These are phyloP conservation scores for Verticillium isaacii DNA, from an alignment of 2,329 filamentous ascomycete species.

Conservation along the genomic window DNA sequence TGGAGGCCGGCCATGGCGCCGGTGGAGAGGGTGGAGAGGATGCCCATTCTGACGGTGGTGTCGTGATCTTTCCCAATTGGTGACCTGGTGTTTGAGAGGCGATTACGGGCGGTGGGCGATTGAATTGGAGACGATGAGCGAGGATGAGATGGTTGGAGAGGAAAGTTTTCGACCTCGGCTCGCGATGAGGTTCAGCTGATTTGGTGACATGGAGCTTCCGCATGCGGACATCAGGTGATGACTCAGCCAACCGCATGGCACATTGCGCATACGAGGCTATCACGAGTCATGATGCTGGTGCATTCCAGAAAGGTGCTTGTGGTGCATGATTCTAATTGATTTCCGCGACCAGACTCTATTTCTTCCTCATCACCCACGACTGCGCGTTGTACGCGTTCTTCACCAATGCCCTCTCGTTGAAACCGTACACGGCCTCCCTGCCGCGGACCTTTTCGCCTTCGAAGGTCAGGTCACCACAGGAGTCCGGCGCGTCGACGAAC, in stretches of 20 bases:
- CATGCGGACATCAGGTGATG: neutral
- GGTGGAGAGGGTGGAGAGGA: slow-evolving; percentile 27
- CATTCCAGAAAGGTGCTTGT: neutral
- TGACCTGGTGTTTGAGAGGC: neutral
- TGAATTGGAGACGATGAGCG: neutral
- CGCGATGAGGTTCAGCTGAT: neutral
- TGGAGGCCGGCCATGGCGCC: slow-evolving; percentile 35
- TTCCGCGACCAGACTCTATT: neutral
- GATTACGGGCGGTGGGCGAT: neutral
- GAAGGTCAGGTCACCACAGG: slow-evolving; percentile 39
- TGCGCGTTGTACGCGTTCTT: slow-evolving; percentile 51
- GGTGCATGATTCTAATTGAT: neutral
- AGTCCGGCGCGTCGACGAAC: slow-evolving; percentile 36
- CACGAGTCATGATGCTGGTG: neutral
- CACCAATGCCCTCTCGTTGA: slow-evolving; percentile 43
- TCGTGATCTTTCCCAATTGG: neutral
- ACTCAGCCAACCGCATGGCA: neutral
- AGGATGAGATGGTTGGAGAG: neutral
- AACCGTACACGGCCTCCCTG: slow-evolving; percentile 46
- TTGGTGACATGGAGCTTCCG: neutral
- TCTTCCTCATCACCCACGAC: slow-evolving; percentile 42
- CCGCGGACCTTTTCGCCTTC: slow-evolving; percentile 33
- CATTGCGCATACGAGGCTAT: neutral
- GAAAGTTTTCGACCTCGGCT: neutral
- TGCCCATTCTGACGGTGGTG: slow-evolving; percentile 21